Conservation (phyloP, 1,139 yeast genomes). For the Geotrichum siamense region DNA sequence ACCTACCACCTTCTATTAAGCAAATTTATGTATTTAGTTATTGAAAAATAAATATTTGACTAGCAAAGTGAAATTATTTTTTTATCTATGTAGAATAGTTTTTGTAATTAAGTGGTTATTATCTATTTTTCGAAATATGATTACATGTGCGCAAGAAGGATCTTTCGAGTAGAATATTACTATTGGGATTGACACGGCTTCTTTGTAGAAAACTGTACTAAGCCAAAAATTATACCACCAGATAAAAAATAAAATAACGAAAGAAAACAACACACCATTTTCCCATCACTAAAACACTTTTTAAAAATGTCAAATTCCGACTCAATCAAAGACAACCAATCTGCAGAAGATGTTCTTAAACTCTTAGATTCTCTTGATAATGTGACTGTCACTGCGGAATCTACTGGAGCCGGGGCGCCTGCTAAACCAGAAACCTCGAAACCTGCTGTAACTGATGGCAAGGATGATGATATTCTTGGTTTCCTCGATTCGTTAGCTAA, state of each 20-base stretch:
- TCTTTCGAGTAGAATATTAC: too few species aligned
- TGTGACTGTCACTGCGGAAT: constrained; percentile 30
- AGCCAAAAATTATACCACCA: too few species aligned
- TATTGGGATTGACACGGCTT: too few species aligned
- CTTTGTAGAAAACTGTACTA: too few species aligned
- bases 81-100: too few species aligned
- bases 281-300: background rate
- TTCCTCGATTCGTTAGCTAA: constrained; percentile 68
- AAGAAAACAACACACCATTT: constrained; percentile 6
- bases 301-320: constrained; percentile 4
- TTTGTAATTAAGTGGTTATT: too few species aligned
- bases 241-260: background rate
- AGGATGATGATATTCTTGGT: constrained; percentile 67
- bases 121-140: too few species aligned
- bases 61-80: too few species aligned
- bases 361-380: constrained; percentile 85
- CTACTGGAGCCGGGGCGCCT: constrained; percentile 26
- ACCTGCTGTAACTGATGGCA: constrained; percentile 16
- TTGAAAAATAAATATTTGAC: constrained; percentile 4
- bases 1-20: constrained; percentile 94
- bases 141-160: too few species aligned
- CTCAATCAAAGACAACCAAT: constrained; percentile 7
- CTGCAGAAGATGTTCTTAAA: constrained; percentile 71
- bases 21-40: constrained; percentile 17
- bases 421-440: constrained; percentile 22